Conservation (phyloP, 106 monocot genomes). For the Chionographis japonica region DNA sequence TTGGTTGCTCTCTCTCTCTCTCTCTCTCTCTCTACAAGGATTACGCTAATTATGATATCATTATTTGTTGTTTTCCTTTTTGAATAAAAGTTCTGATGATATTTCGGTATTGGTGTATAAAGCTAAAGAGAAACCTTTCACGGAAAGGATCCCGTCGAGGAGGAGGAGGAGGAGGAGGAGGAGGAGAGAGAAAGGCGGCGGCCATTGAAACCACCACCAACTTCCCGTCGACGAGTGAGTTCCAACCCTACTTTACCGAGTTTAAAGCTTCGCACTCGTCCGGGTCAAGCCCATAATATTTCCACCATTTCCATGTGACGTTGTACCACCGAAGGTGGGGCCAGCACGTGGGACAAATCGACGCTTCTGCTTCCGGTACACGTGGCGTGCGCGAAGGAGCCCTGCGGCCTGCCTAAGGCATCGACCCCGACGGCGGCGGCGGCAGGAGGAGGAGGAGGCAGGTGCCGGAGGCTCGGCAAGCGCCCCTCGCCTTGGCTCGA, state of each 20-base stretch:
- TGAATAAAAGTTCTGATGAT: neutral
- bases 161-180: slow-evolving; percentile 12
- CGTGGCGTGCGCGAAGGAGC: slow-evolving; percentile 2
- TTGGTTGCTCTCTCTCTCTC: too few species aligned
- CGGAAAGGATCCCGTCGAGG: slow-evolving; percentile 10
- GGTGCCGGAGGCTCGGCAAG: slow-evolving; percentile 14
- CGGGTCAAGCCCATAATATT: neutral
- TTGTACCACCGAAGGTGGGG: neutral
- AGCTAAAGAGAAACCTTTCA: slow-evolving; percentile 10
- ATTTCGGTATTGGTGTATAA: neutral
- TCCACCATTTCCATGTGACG: neutral
- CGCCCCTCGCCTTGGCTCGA: slow-evolving; percentile 36
- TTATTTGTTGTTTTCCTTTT: neutral
- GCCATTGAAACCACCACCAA: neutral
- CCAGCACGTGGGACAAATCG: slow-evolving; percentile 5
- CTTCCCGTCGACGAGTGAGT: neutral
- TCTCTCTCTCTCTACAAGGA: too few species aligned
- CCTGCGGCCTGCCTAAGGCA: neutral
- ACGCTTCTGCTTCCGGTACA: neutral
- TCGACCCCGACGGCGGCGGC: slow-evolving; percentile 8
- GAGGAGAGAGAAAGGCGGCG: neutral
- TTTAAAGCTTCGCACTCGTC: neutral
- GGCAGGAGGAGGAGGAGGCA: neutral
- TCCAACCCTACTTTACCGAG: neutral
- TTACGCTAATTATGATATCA: too few species aligned